Evolutionary conservation across 179 eudicot genomes (phyloP), one percentile per base, ranked within the genome.

Genomic region (Pouteria campechiana): DNA sequence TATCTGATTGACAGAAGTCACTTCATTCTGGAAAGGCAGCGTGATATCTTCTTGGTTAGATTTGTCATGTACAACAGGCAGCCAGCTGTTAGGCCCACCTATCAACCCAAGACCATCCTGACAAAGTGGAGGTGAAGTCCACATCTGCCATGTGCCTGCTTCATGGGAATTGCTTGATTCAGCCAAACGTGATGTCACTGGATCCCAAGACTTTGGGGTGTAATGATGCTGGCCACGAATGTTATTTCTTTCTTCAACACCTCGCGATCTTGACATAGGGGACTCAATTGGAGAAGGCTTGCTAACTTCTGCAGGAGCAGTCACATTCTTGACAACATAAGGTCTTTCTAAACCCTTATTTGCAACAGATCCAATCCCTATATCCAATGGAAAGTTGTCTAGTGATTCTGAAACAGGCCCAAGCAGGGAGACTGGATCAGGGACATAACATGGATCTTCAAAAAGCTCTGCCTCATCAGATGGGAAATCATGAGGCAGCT

Each of bases 381-480:
- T 58, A 56, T 90, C 94, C 63, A 79, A 48, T 60, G 76, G 96
- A 54, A 90, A 90, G 60, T 70, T 67, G 44, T 86, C 77, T 35
- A 90, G 92, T 22, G 98, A 86, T 58, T 90, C 98, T 33, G 94
- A 86, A 57, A 90, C 96, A 1, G 98, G 98, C 5, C 98, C 98
- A 48, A 90, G 93, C 59, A 90, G 72, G 35, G 96, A 72, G 17
- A 75, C 81, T 9, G 98, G 96, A 54, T 90, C 88, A 18, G 96
- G 98, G 63, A 72, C 78, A 73, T 90, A 90, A 59, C 94, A 81
- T 13, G 98, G 96, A 52, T 90, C 98, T 79, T 86, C 98, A 67
- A 90, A 90, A 49, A 74, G 77, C 60, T 90, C 98, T 3, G 76
- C 72, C 46, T 82, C 98, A 58, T 90, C 96, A 1, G 83, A 76